Evolutionary conservation across 345 rosid genomes (phyloP).

Genomic region (Punica granatum): DNA sequence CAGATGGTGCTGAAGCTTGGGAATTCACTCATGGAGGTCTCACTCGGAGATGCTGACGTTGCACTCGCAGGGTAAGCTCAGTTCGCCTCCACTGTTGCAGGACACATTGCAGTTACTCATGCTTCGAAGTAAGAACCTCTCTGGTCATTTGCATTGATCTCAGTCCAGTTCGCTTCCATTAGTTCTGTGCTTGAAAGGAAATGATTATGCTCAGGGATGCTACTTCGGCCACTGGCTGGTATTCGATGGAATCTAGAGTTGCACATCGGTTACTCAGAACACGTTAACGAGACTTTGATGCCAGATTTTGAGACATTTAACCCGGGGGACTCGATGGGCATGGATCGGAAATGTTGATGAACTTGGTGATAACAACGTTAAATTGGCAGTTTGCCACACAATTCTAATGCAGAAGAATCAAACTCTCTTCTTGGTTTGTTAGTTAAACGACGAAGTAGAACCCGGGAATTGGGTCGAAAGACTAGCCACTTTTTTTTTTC

Average conservation of each 20-base stretch:
- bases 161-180: background rate
- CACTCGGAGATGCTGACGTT: background rate
- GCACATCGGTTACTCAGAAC: background rate
- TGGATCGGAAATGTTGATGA: too few species aligned
- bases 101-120: conserved; percentile 46
- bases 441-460: background rate
- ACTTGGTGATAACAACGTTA: background rate
- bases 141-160: background rate
- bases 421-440: background rate
- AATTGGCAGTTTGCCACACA: background rate
- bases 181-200: background rate
- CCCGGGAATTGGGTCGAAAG: background rate
- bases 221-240: background rate
- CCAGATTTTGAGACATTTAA: background rate
- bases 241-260: background rate
- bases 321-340: background rate
- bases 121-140: conserved; percentile 53
- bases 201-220: background rate
- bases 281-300: background rate
- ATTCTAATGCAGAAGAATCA: background rate
- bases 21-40: background rate
- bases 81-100: conserved; percentile 12
- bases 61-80: background rate
- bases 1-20: background rate
- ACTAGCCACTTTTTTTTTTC: background rate